A percentile compares a stretch with the other conserved stretches of the same genome.
phyloP scores from a whole-genome alignment of 768 basidiomycete species.

The Gymnopilus junonius region DNA sequence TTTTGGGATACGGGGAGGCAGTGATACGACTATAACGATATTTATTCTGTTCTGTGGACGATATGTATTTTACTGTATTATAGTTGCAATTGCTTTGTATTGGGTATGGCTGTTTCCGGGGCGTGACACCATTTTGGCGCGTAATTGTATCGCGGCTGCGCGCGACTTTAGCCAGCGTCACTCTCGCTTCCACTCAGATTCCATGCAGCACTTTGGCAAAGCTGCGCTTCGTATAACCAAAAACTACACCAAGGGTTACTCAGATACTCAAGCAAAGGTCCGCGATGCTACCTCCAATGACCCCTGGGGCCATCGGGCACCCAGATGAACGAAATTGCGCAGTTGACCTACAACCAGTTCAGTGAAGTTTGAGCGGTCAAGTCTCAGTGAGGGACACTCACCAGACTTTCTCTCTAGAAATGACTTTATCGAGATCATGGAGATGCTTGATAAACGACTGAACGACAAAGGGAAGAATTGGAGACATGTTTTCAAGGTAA shows the following conservation, averaged over 20 bases:
- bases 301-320: slow-evolving; percentile 98
- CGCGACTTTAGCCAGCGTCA: not conserved
- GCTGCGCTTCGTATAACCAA: slow-evolving; percentile 87
- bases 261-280: slow-evolving; percentile 93
- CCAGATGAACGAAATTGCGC: slow-evolving; percentile 99
- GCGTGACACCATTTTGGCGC: not conserved
- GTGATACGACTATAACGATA: not conserved
- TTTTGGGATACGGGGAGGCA: slow-evolving; percentile 43
- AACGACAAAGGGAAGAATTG: slow-evolving; percentile 99
- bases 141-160: slow-evolving; percentile 1
- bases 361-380: slow-evolving; percentile 27
- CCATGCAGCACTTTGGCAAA: slow-evolving; percentile 83
- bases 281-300: slow-evolving; percentile 97
- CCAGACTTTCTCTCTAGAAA: slow-evolving; percentile 48
- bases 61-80: not conserved
- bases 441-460: slow-evolving; percentile 98
- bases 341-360: slow-evolving; percentile 96
- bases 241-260: slow-evolving; percentile 96
- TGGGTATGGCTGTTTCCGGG: not conserved
- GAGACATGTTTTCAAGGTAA: slow-evolving; percentile 98
- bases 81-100: not conserved
- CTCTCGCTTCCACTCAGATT: not conserved
- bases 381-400: slow-evolving; percentile 1
- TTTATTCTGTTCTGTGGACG: too few species aligned
- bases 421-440: slow-evolving; percentile 99